A percentile compares a stretch with the other conserved stretches of the same genome.
These are phyloP conservation scores for Fusarium drepaniforme DNA, from an alignment of 2,329 filamentous ascomycete genomes.

Conservation along the genomic window DNA sequence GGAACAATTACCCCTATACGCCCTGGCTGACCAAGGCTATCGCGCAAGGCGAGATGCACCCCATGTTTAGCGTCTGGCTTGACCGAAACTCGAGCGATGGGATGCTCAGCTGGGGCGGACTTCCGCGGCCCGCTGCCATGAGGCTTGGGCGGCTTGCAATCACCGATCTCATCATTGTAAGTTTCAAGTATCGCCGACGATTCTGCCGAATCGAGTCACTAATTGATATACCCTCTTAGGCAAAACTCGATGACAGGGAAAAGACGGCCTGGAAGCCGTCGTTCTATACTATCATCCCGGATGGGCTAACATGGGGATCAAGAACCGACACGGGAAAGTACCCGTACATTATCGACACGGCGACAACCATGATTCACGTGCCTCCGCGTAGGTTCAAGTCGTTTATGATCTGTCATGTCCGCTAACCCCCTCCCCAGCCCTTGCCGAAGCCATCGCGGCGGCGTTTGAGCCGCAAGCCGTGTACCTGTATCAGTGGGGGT, in stretches of 20 bases:
- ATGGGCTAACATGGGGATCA: slow-evolving; percentile 59
- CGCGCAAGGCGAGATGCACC: slow-evolving; percentile 57
- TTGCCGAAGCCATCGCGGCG: slow-evolving; percentile 61
- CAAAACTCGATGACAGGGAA: slow-evolving; percentile 54
- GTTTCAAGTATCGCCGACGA: slow-evolving; percentile 26
- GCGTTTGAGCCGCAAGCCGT: slow-evolving; percentile 60
- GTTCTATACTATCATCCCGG: slow-evolving; percentile 66
- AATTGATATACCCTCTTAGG: slow-evolving; percentile 47
- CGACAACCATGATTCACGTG: slow-evolving; percentile 64
- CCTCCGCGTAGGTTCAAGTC: slow-evolving; percentile 56
- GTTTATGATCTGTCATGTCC: too few species aligned
- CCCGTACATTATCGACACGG: slow-evolving; percentile 65
- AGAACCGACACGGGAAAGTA: slow-evolving; percentile 57
- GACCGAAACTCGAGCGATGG: slow-evolving; percentile 60
- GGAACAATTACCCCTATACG: slow-evolving; percentile 57
- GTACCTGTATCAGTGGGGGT: slow-evolving; percentile 60
- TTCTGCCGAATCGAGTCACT: background rate
- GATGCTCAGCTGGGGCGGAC: slow-evolving; percentile 60
- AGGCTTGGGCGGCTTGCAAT: slow-evolving; percentile 45
- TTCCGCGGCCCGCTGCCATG: slow-evolving; percentile 52
- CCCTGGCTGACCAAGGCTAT: slow-evolving; percentile 64
- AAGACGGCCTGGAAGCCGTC: slow-evolving; percentile 60
- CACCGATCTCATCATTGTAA: slow-evolving; percentile 60
- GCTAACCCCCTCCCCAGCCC: slow-evolving; percentile 45
- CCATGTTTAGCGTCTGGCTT: slow-evolving; percentile 62